Evolutionary conservation across 2,329 filamentous ascomycete species (phyloP).

Genomic region (Lachnellula cervina): DNA sequence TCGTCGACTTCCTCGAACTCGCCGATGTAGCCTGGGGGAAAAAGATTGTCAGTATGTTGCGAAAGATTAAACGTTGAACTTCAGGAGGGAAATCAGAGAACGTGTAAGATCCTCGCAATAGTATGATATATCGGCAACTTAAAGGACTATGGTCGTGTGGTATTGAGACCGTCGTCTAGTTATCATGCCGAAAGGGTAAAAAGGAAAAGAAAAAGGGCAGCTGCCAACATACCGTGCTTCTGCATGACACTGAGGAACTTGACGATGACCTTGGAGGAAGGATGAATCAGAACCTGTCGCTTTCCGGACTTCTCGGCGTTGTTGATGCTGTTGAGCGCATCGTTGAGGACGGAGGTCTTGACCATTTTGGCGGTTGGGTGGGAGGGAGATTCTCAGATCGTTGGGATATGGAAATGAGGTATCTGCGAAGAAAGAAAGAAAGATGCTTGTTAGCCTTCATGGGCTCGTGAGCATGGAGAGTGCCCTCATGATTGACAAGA

Average conservation of each 20-base stretch:
- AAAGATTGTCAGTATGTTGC: slow-evolving; percentile 69
- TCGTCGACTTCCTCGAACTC: slow-evolving; percentile 99
- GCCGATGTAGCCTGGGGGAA: slow-evolving; percentile 81
- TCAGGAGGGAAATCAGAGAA: slow-evolving; percentile 74
- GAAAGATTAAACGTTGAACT: slow-evolving; percentile 89
- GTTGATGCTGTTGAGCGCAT: slow-evolving; percentile 99
- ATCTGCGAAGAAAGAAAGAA: slow-evolving; percentile 42
- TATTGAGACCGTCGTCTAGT: slow-evolving; percentile 94
- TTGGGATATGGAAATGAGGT: slow-evolving; percentile 54
- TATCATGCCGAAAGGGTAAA: slow-evolving; percentile 83
- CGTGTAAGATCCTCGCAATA: slow-evolving; percentile 90
- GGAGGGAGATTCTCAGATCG: slow-evolving; percentile 74
- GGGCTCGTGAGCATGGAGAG: slow-evolving; percentile 60
- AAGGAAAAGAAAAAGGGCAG: slow-evolving; percentile 8
- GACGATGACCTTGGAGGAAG: slow-evolving; percentile 98
- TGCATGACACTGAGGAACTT: slow-evolving; percentile 99
- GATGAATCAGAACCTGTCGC: slow-evolving; percentile 97
- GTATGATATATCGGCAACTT: slow-evolving; percentile 96
- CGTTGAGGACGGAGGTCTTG: slow-evolving; percentile 98
- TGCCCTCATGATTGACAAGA: slow-evolving; percentile 54
- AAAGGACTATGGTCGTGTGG: slow-evolving; percentile 97
- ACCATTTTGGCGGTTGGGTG: slow-evolving; percentile 85
- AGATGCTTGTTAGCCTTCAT: slow-evolving; percentile 55
- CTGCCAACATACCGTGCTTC: slow-evolving; percentile 83
- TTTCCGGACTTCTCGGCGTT: slow-evolving; percentile 99